phyloP scores from a whole-genome alignment of 805 yeast species.

The Brettanomyces custersianus region DNA sequence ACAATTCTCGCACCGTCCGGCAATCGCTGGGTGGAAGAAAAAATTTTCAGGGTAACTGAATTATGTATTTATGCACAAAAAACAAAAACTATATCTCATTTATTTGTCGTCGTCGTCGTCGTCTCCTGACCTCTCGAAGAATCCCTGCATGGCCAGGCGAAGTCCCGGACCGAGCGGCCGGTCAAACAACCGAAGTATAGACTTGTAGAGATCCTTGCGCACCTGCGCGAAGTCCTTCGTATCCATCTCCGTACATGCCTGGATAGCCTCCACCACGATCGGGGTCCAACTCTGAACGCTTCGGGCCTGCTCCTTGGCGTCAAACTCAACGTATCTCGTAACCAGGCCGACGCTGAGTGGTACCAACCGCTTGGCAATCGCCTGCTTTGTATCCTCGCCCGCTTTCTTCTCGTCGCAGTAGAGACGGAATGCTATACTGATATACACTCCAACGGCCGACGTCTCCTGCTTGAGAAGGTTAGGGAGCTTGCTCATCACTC shows the following conservation, averaged over 20 bases:
- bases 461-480: conserved; percentile 89
- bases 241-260: conserved; percentile 72
- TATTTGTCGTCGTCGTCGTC: neutral
- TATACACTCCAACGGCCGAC: conserved; percentile 78
- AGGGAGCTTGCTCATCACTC: conserved; percentile 87
- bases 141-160: conserved; percentile 50
- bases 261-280: conserved; percentile 79
- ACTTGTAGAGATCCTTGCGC: conserved; percentile 52
- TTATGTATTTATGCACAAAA: too few species aligned
- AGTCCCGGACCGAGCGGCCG: conserved; percentile 54
- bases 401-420: conserved; percentile 58
- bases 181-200: conserved; percentile 50
- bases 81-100: neutral
- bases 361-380: conserved; percentile 45
- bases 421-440: conserved; percentile 70
- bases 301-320: conserved; percentile 70
- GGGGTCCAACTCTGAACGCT: conserved; percentile 85
- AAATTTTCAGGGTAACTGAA: too few species aligned
- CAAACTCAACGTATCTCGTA: conserved; percentile 59
- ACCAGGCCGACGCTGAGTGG: conserved; percentile 68
- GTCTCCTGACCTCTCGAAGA: conserved; percentile 28
- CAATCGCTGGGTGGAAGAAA: too few species aligned
- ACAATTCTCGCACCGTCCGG: too few species aligned
- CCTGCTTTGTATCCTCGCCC: conserved; percentile 35
- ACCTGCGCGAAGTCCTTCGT: conserved; percentile 56